Conservation (phyloP, 306 rosid genomes). For the Prinsepia uniflora region DNA sequence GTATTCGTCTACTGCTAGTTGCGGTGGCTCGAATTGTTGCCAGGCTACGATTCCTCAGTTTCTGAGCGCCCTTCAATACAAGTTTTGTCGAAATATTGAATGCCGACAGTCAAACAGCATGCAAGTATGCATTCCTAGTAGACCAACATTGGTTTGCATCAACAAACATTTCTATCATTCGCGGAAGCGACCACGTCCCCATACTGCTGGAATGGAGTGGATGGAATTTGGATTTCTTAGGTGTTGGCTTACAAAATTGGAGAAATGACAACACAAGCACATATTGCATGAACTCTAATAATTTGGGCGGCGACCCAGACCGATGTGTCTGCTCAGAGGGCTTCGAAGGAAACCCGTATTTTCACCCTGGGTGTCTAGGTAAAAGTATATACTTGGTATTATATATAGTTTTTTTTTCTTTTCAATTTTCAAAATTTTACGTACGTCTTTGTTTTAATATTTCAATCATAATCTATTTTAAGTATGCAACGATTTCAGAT, state of each 20-base stretch:
- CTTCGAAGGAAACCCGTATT: constrained; percentile 15
- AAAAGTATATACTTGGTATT: neutral
- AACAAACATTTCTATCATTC: neutral
- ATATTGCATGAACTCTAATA: neutral
- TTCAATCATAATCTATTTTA: too few species aligned
- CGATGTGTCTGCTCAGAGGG: neutral
- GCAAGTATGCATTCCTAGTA: constrained; percentile 10
- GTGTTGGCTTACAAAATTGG: too few species aligned
- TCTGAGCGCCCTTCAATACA: too few species aligned
- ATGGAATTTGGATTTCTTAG: neutral
- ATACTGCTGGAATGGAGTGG: constrained; percentile 2
- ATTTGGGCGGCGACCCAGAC: too few species aligned
- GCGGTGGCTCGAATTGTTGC: constrained; percentile 14
- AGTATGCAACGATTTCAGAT: too few species aligned
- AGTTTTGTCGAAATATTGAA: too few species aligned
- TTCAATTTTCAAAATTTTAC: too few species aligned
- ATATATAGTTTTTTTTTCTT: too few species aligned
- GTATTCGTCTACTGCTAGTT: neutral
- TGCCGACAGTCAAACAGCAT: too few species aligned
- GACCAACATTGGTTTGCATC: constrained; percentile 6
- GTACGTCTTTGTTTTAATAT: too few species aligned
- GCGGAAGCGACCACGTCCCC: neutral
- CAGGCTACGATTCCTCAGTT: too few species aligned
- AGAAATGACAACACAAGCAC: too few species aligned
- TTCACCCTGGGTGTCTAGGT: constrained; percentile 11